Evolutionary conservation across 2,329 filamentous ascomycete species (phyloP), one percentile per base, ranked within the genome.

Genomic region (Fusarium mangiferae): DNA sequence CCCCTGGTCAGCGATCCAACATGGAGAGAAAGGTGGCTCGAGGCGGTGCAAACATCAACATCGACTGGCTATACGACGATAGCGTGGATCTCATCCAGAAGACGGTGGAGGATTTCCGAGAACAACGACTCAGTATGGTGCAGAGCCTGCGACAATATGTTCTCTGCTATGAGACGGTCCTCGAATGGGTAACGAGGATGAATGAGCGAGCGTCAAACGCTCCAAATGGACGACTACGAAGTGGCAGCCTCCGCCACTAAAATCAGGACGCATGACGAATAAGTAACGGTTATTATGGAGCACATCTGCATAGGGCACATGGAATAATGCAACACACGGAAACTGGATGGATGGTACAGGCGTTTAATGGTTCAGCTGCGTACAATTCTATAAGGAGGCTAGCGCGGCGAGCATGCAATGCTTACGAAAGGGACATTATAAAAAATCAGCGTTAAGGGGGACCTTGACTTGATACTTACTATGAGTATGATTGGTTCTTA

Each of bases 101-200:
- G 80, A 96, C 95, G 0, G 96, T 99, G 3, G 93, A 96, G 77
- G 95, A 98, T 77, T 98, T 99, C 82, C 88, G 96, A 64, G 86
- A 89, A 55, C 96, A 99, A 84, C 87, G 96, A 74, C 84, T 98
- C 26, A 98, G 95, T 82, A 99, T 98, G 95, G 96, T 99, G 48
- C 96, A 98, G 83, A 98, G 93, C 78, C 84, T 98, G 66, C 88
- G 94, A 69, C 96, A 99, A 81, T 98, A 93, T 83, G 96, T 98
- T 56, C 90, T 99, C 39, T 99, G 96, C 82, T 99, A 99, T 82
- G 96, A 99, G 85, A 97, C 94, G 45, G 88, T 98, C 12, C 85
- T 97, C 62, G 96, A 98, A 83, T 99, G 96, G 95, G 83, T 96
- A 35, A 84, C 83, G 76, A 83, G 88, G 72, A 77, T 86, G 44